phyloP scores from a whole-genome alignment of 1,139 yeast species.

The Sugiyamaella xylanicola region DNA sequence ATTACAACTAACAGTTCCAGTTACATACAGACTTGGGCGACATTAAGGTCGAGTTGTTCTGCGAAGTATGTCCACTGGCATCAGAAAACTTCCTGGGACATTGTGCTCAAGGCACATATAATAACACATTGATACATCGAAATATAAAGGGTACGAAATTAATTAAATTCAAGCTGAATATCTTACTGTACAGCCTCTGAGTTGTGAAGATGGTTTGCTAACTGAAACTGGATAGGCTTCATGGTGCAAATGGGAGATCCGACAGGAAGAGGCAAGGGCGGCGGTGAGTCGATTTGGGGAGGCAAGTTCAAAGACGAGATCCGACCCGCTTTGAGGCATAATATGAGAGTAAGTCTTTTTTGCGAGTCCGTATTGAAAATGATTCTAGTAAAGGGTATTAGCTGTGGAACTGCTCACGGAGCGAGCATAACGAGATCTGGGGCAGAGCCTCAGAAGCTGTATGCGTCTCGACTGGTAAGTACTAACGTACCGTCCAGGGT shows the following conservation, averaged over 20 bases:
- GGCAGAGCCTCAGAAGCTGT: no score
- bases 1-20: constrained; percentile 2
- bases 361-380: no score
- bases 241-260: constrained; percentile 57
- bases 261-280: constrained; percentile 54
- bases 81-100: constrained; percentile 52
- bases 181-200: no score
- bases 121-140: constrained; percentile 47
- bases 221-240: constrained; percentile 39
- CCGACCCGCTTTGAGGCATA: constrained; percentile 46
- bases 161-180: neutral
- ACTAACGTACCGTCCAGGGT: constrained; percentile 38
- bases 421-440: neutral
- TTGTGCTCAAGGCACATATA: constrained; percentile 52
- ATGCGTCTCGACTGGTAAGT: no score
- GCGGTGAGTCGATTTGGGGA: constrained; percentile 57
- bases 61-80: constrained; percentile 46
- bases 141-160: constrained; percentile 46
- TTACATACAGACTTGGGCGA: constrained; percentile 48
- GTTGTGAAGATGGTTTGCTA: no score
- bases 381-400: no score
- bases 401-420: no score
- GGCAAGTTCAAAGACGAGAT: constrained; percentile 55
- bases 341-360: constrained; percentile 48
- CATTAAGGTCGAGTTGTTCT: constrained; percentile 46